These are phyloP conservation scores for Coemansia asiatica DNA, from an alignment of 192 early-diverging fungal species.

Conservation along the genomic window DNA sequence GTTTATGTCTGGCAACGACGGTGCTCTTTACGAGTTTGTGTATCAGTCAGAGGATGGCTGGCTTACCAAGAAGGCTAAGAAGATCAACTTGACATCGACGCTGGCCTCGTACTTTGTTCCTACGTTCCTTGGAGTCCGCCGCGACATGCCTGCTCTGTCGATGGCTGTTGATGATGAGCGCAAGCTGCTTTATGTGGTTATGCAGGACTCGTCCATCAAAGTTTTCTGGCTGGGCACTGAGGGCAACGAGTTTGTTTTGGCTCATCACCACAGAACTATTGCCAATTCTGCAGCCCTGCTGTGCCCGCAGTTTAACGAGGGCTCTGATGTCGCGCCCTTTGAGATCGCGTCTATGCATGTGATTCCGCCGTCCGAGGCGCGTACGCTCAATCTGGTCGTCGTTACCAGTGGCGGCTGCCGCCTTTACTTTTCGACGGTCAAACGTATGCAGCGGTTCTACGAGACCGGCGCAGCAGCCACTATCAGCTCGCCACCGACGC, in stretches of 20 bases:
- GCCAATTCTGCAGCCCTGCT: conserved; percentile 48
- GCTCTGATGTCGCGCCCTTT: conserved; percentile 50
- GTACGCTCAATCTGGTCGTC: conserved; percentile 69
- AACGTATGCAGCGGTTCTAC: conserved; percentile 47
- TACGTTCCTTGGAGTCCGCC: conserved; percentile 51
- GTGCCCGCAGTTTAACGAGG: conserved; percentile 55
- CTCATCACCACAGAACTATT: conserved; percentile 56
- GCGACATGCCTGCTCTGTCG: conserved; percentile 58
- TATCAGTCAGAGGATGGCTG: conserved; percentile 88
- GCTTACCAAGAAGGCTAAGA: conserved; percentile 76
- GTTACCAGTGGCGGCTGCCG: conserved; percentile 76
- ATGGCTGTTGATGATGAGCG: conserved; percentile 70
- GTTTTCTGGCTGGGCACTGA: conserved; percentile 66
- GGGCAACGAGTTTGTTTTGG: conserved; percentile 59
- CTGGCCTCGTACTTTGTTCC: conserved; percentile 71
- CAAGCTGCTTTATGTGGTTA: conserved; percentile 70
- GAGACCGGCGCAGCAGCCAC: conserved; percentile 12
- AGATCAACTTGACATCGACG: conserved; percentile 72
- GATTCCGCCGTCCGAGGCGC: conserved; percentile 65
- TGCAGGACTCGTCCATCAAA: conserved; percentile 66
- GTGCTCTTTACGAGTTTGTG: conserved; percentile 82
- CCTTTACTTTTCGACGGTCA: conserved; percentile 67
- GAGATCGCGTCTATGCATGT: conserved; percentile 75
- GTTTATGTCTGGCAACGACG: conserved; percentile 87
- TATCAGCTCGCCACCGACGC: conserved; percentile 7